phyloP scores from a whole-genome alignment of 2,329 filamentous ascomycete species.

The Cytospora chrysosperma region DNA sequence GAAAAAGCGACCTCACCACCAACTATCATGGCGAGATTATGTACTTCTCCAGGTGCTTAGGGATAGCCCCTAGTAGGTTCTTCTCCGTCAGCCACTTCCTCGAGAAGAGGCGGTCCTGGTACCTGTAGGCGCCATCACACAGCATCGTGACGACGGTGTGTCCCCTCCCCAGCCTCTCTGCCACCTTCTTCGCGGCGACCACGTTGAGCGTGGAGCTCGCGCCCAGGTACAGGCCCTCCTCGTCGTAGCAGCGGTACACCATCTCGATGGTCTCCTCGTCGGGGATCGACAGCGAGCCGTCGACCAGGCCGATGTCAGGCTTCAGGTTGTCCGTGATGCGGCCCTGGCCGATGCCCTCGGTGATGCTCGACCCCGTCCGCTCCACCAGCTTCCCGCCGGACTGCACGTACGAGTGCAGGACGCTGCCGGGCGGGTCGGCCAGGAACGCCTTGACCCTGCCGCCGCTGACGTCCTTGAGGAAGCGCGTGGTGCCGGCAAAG shows the following conservation, averaged over 20 bases:
- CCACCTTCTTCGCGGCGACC: constrained; percentile 90
- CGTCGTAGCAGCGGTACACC: constrained; percentile 94
- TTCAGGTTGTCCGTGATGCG: constrained; percentile 92
- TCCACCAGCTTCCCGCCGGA: constrained; percentile 83
- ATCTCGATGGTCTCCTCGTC: constrained; percentile 97
- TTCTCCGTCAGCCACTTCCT: constrained; percentile 87
- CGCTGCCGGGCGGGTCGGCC: constrained; percentile 89
- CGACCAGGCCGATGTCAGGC: constrained; percentile 79
- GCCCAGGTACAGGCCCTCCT: constrained; percentile 93
- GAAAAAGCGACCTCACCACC: background rate
- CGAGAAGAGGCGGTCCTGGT: constrained; percentile 91
- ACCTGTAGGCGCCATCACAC: constrained; percentile 95
- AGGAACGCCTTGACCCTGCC: constrained; percentile 84
- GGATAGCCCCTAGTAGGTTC: constrained; percentile 77
- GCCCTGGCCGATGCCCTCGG: constrained; percentile 95
- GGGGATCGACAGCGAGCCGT: constrained; percentile 79
- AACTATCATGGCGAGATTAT: constrained; percentile 74
- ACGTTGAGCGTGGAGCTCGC: constrained; percentile 94
- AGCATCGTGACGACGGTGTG: constrained; percentile 91
- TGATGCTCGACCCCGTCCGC: constrained; percentile 82
- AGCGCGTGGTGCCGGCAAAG: constrained; percentile 83
- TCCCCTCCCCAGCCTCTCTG: constrained; percentile 82
- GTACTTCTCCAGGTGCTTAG: constrained; percentile 85
- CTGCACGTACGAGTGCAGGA: constrained; percentile 87
- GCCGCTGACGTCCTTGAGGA: constrained; percentile 77